These are phyloP conservation scores for Thalassia testudinum DNA, from an alignment of 116 monocot genomes.

Conservation along the genomic window DNA sequence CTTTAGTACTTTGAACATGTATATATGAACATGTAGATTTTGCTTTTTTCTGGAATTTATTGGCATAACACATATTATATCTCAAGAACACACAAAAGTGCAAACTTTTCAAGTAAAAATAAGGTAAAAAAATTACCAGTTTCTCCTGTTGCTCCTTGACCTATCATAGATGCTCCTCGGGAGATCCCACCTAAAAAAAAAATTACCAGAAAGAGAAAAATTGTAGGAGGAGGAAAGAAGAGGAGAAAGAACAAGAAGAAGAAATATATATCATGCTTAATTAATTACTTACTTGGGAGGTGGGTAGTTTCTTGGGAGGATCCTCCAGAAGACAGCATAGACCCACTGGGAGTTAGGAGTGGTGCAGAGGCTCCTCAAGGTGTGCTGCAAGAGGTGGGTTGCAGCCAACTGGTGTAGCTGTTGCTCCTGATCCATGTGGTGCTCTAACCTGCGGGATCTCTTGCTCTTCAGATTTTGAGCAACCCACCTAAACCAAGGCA, in stretches of 20 bases:
- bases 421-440: conserved; percentile 22
- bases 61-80: no score
- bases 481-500: no score
- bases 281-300: conserved; percentile 41
- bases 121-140: conserved; percentile 30
- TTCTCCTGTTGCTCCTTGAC: conserved; percentile 79
- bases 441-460: no score
- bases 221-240: no score
- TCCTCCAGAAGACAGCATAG: conserved; percentile 72
- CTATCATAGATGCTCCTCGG: conserved; percentile 66
- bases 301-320: conserved; percentile 61
- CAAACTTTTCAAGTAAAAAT: not conserved
- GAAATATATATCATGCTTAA: not conserved
- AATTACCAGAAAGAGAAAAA: not conserved
- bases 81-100: no score
- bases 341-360: conserved; percentile 42
- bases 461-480: no score
- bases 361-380: conserved; percentile 50
- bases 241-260: not conserved
- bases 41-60: no score
- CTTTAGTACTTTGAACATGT: no score
- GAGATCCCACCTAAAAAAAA: conserved; percentile 66
- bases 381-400: conserved; percentile 51
- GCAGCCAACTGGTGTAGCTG: conserved; percentile 31
- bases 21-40: no score